These are phyloP conservation scores for Penicillium waksmanii DNA, from an alignment of 495 filamentous ascomycete genomes.

Conservation along the genomic window DNA sequence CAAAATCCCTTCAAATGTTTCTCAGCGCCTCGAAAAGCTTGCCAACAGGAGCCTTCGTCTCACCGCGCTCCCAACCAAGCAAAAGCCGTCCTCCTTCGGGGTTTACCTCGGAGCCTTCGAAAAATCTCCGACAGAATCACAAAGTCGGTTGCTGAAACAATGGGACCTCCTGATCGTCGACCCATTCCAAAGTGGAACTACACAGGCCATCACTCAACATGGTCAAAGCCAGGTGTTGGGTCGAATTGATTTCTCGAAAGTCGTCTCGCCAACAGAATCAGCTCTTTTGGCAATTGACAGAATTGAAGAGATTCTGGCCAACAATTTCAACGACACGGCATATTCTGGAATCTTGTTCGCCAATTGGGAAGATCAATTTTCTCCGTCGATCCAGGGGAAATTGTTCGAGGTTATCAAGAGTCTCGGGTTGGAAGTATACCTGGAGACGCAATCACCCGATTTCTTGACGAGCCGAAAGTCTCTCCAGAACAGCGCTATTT, in stretches of 20 bases:
- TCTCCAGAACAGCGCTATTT: constrained; percentile 39
- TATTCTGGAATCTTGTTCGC: constrained; percentile 55
- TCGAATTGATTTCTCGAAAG: constrained; percentile 43
- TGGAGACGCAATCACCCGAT: constrained; percentile 52
- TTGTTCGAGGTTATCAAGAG: constrained; percentile 40
- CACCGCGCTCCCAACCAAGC: constrained; percentile 12
- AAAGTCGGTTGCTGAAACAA: constrained; percentile 40
- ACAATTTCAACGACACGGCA: constrained; percentile 32
- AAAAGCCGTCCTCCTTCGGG: constrained; percentile 51
- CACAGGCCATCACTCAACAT: constrained; percentile 36
- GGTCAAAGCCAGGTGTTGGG: constrained; percentile 38
- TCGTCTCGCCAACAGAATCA: constrained; percentile 32
- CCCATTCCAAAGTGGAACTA: constrained; percentile 44
- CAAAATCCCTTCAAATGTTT: constrained; percentile 34
- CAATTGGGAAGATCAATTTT: constrained; percentile 48
- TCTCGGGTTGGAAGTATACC: constrained; percentile 49
- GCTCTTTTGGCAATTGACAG: constrained; percentile 33
- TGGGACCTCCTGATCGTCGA: constrained; percentile 56
- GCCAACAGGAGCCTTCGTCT: constrained; percentile 30
- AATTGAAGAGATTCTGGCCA: constrained; percentile 36
- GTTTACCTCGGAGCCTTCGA: constrained; percentile 52
- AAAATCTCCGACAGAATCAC: constrained; percentile 34
- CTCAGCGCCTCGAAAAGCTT: constrained; percentile 32
- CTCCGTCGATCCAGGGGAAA: constrained; percentile 36
- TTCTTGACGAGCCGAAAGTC: constrained; percentile 48